Conservation (phyloP, 2,329 filamentous ascomycete species). For the Hortaea werneckii region DNA sequence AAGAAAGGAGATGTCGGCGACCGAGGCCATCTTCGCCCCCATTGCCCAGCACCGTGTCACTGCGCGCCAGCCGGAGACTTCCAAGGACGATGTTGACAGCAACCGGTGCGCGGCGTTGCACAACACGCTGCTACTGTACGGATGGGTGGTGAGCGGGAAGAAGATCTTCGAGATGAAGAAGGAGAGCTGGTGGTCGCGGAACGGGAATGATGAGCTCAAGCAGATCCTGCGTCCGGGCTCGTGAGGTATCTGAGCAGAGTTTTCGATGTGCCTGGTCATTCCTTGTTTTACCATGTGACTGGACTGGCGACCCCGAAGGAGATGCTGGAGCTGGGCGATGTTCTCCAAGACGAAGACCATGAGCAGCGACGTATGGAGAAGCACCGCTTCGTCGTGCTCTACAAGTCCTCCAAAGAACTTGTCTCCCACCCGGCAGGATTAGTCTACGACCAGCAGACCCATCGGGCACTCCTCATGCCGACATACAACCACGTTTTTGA, state of each 20-base stretch:
- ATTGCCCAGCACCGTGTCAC: constrained; percentile 24
- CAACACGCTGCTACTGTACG: constrained; percentile 25
- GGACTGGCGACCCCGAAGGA: constrained; percentile 18
- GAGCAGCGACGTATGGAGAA: constrained; percentile 16
- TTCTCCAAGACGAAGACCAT: constrained; percentile 20
- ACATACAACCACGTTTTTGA: constrained; percentile 25
- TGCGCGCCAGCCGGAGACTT: constrained; percentile 11
- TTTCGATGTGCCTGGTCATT: constrained; percentile 22
- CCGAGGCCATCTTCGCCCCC: constrained; percentile 16
- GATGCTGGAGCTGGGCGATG: constrained; percentile 20
- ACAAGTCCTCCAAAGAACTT: constrained; percentile 19
- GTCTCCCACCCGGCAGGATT: constrained; percentile 23
- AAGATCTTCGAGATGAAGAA: constrained; percentile 21
- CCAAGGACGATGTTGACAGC: constrained; percentile 17
- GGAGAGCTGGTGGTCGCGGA: constrained; percentile 23
- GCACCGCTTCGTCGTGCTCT: constrained; percentile 22
- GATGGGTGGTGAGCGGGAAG: constrained; percentile 24
- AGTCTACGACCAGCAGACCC: constrained; percentile 22
- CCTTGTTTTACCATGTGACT: constrained; percentile 25
- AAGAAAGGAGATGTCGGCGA: background rate
- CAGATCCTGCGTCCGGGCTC: constrained; percentile 18
- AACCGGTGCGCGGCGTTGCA: constrained; percentile 25
- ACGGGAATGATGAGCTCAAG: constrained; percentile 18
- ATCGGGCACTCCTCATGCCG: constrained; percentile 23
- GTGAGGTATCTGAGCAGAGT: constrained; percentile 22